phyloP scores from a whole-genome alignment of 1,284 basidiomycete species.

The Leccinum variabile region DNA sequence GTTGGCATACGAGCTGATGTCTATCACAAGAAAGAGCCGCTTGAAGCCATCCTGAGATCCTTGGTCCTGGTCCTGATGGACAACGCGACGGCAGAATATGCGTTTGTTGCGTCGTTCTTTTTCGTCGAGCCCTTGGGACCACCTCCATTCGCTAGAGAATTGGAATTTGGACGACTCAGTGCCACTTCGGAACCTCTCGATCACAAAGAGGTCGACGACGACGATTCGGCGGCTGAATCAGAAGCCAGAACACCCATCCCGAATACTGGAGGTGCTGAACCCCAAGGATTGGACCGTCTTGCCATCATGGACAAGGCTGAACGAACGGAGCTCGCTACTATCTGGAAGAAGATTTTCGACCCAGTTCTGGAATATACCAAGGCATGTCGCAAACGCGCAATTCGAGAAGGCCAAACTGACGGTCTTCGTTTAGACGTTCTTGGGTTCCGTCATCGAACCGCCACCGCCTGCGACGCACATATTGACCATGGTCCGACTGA shows the following conservation, averaged over 20 bases:
- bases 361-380: slow-evolving; percentile 83
- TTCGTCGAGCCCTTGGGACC: slow-evolving; percentile 38
- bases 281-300: slow-evolving; percentile 28
- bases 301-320: slow-evolving; percentile 54
- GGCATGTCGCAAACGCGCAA: slow-evolving; percentile 40
- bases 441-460: slow-evolving; percentile 64
- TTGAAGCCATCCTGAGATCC: slow-evolving; percentile 84
- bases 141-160: slow-evolving; percentile 36
- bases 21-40: slow-evolving; percentile 69
- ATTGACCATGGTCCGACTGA: slow-evolving; percentile 85
- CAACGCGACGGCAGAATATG: slow-evolving; percentile 89
- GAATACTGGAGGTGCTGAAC: slow-evolving; percentile 7
- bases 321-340: slow-evolving; percentile 51
- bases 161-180: slow-evolving; percentile 37
- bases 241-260: slow-evolving; percentile 34
- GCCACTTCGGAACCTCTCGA: slow-evolving; percentile 32
- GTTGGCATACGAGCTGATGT: slow-evolving; percentile 9
- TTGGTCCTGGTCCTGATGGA: slow-evolving; percentile 88
- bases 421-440: slow-evolving; percentile 55
- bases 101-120: slow-evolving; percentile 86
- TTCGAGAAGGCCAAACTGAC: neutral
- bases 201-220: slow-evolving; percentile 19
- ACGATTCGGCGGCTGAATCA: slow-evolving; percentile 42
- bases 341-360: slow-evolving; percentile 92
- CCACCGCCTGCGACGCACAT: slow-evolving; percentile 72